Evolutionary conservation across 805 yeast genomes (phyloP).

Genomic region (Sungouiozyma intestinalis): DNA sequence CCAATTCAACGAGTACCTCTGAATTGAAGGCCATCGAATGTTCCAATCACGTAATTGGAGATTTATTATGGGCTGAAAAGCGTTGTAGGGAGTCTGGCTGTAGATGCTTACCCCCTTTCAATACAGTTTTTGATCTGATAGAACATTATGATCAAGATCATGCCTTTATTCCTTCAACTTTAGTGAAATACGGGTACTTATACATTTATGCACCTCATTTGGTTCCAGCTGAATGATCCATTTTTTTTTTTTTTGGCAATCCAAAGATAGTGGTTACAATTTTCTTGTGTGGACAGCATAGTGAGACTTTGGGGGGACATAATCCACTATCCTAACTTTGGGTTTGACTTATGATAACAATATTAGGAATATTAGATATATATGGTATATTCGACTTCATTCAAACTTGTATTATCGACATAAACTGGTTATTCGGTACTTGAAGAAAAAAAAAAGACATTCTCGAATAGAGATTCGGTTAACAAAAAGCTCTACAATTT

Average conservation of each 20-base stretch:
- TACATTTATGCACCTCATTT: slow-evolving; percentile 4
- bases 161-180: slow-evolving; percentile 12
- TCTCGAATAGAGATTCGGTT: no score
- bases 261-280: not conserved
- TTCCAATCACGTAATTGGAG: slow-evolving; percentile 6
- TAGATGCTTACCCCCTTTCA: slow-evolving; percentile 1
- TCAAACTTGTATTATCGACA: not conserved
- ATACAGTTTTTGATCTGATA: slow-evolving; percentile 11
- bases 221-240: not conserved
- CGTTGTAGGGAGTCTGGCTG: slow-evolving; percentile 10
- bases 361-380: not conserved
- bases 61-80: slow-evolving; percentile 2
- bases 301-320: no score
- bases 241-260: no score
- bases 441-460: not conserved
- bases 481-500: no score
- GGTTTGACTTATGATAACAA: not conserved
- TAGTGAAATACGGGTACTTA: slow-evolving; percentile 14
- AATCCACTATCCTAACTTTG: not conserved
- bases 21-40: not conserved
- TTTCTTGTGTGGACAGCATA: no score
- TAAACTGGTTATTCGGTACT: not conserved
- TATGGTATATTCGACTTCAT: not conserved
- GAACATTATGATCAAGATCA: slow-evolving; percentile 20
- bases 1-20: no score